A percentile compares a stretch with the other conserved stretches of the same genome.
Evolutionary conservation across 2,329 filamentous ascomycete species (phyloP).

Genomic region (Dactylellina leptospora): DNA sequence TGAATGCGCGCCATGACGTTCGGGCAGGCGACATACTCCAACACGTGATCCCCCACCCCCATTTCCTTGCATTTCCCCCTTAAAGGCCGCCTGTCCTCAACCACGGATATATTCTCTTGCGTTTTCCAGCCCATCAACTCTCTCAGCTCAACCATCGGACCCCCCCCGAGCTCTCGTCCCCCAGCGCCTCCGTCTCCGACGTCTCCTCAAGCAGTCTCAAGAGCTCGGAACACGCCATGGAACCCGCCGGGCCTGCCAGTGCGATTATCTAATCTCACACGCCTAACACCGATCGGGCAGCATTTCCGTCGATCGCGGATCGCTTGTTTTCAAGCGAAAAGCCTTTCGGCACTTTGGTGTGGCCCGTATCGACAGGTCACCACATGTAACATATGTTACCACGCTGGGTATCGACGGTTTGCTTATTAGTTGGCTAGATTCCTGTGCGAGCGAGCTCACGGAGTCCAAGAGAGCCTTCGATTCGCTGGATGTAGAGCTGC

Average conservation of each 20-base stretch:
- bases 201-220: no score
- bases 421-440: not conserved
- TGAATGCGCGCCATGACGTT: no score
- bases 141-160: no score
- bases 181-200: no score
- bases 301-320: not conserved
- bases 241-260: not conserved
- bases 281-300: not conserved
- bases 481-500: not conserved
- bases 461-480: no score
- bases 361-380: slow-evolving; percentile 1
- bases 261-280: not conserved
- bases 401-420: not conserved
- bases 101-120: not conserved
- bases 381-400: not conserved
- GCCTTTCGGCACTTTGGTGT: not conserved
- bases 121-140: not conserved
- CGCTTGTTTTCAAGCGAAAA: slow-evolving; percentile 13
- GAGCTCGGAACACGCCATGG: not conserved
- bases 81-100: not conserved
- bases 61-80: no score
- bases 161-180: no score
- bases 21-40: no score
- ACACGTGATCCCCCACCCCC: no score
- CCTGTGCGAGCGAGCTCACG: no score